phyloP scores from a whole-genome alignment of 371 early-diverging fungal species.

The Mortierella sp. region DNA sequence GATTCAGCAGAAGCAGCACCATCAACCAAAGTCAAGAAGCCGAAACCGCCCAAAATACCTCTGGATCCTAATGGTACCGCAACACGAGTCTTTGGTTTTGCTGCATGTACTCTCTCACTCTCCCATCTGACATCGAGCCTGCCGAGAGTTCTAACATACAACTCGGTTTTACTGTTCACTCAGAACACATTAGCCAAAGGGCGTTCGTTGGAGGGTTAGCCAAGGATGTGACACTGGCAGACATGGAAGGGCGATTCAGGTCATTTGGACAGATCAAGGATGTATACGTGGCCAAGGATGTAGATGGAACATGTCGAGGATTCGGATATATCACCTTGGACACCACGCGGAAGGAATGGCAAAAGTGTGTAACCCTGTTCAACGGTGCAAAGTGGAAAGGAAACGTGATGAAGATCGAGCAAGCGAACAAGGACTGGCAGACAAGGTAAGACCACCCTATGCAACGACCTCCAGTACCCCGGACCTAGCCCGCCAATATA shows the following conservation, averaged over 20 bases:
- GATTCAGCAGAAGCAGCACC: too few relatives aligned
- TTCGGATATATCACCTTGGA: slow-evolving; percentile 78
- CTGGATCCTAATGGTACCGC: too few relatives aligned
- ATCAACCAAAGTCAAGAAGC: too few relatives aligned
- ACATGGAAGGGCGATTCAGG: slow-evolving; percentile 72
- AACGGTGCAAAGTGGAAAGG: slow-evolving; percentile 94
- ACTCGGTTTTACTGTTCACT: too few relatives aligned
- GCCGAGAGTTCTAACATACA: too few relatives aligned
- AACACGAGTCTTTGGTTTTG: too few relatives aligned
- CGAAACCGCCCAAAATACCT: too few relatives aligned
- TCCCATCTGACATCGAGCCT: too few relatives aligned
- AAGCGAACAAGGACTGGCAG: slow-evolving; percentile 79
- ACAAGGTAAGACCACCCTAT: slow-evolving; percentile 18
- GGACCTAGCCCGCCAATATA: neutral
- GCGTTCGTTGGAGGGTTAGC: slow-evolving; percentile 83
- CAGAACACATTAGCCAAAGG: slow-evolving; percentile 64
- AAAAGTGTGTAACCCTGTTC: slow-evolving; percentile 71
- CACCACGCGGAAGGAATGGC: slow-evolving; percentile 75
- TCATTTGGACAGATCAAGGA: slow-evolving; percentile 71
- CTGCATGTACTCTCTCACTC: too few relatives aligned
- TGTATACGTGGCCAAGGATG: slow-evolving; percentile 41
- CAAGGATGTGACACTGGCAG: slow-evolving; percentile 62
- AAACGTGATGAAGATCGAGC: slow-evolving; percentile 75
- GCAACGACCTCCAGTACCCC: neutral
- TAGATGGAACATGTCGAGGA: slow-evolving; percentile 70